Evolutionary conservation across 2,329 filamentous ascomycete genomes (phyloP), one percentile per base, ranked within the genome.

Genomic region (Mycocentrospora acerina): DNA sequence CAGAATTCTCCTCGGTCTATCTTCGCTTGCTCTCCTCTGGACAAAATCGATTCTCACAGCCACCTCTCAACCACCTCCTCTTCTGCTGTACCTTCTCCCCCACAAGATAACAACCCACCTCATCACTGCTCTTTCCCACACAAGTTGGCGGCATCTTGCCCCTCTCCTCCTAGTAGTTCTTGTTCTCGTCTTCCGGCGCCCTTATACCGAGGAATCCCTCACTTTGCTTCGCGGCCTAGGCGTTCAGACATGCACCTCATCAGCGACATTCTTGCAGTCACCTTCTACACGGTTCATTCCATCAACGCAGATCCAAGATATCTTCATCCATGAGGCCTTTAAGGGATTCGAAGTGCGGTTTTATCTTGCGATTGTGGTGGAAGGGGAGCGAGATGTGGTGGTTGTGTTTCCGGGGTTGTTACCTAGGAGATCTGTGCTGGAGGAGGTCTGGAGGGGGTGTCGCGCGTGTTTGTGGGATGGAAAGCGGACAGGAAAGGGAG

Each of bases 281-380:
- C 70, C 79, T 2, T 75, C 77, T 2, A 86, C 82, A n/a, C 73
- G 83, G 33, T 88, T 88, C 66, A 97, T 98, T 42, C 91, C 93
- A 1, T 95, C 91, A 0, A 87, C 86, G 29, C 84, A 88, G 68
- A 94, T 98, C 41, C 88, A 88, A 62, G 93, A 98, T 64, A 85
- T 98, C 40, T 81, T 96, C 37, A 87, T 98, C 34, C 90, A 96
- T 64, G 93, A 98, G 73, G 93, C 90, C 3, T 97, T 97, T 68
- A 82, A 81, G 40, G 90, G 90, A 1, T 95, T 96, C 59, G 88
- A 90, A 69, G 90, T 97, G 24, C 75, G 85, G 27, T 95, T 91
- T 61, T 96, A 95, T 61, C 72, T 98, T 7, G 82, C 88, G 4
- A 87, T 97, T 19, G 85, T 97, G 36, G 89, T 97, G 13, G 86